Conservation (phyloP, 2,329 filamentous ascomycete species). For the Monosporascus cannonballus region DNA sequence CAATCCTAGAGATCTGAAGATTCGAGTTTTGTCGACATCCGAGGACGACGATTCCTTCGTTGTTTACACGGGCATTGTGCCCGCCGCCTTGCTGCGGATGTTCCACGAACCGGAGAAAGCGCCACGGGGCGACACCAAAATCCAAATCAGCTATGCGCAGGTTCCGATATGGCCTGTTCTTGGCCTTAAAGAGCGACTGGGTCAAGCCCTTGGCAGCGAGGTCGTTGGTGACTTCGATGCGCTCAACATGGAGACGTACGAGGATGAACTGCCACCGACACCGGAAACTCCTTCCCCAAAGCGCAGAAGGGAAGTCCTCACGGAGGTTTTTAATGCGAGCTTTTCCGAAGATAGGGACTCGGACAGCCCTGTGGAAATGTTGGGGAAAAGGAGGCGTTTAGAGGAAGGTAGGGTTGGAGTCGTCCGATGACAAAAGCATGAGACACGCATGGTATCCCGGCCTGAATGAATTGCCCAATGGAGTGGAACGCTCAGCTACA, state of each 20-base stretch:
- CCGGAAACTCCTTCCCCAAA: conserved; percentile 12
- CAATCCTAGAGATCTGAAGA: conserved; percentile 35
- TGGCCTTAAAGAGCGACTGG: conserved; percentile 49
- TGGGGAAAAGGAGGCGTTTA: conserved; percentile 20
- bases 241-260: conserved; percentile 40
- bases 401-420: conserved; percentile 22
- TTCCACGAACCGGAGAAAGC: conserved; percentile 43
- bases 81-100: conserved; percentile 40
- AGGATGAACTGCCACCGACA: conserved; percentile 23
- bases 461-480: not conserved
- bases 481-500: too few species aligned
- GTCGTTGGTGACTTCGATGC: conserved; percentile 39
- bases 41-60: conserved; percentile 47
- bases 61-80: conserved; percentile 46
- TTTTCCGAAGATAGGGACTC: conserved; percentile 24
- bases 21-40: conserved; percentile 40
- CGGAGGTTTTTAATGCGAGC: conserved; percentile 25
- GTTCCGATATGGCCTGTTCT: conserved; percentile 50
- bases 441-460: not conserved
- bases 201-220: conserved; percentile 45
- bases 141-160: conserved; percentile 41
- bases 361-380: conserved; percentile 7
- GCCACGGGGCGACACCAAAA: conserved; percentile 26
- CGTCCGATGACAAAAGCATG: conserved; percentile 14
- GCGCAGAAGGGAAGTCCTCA: conserved; percentile 19